A percentile compares a stretch with the other conserved stretches of the same genome.
These are phyloP conservation scores for Heimioporus retisporus DNA, from an alignment of 1,284 basidiomycete species.

Conservation along the genomic window DNA sequence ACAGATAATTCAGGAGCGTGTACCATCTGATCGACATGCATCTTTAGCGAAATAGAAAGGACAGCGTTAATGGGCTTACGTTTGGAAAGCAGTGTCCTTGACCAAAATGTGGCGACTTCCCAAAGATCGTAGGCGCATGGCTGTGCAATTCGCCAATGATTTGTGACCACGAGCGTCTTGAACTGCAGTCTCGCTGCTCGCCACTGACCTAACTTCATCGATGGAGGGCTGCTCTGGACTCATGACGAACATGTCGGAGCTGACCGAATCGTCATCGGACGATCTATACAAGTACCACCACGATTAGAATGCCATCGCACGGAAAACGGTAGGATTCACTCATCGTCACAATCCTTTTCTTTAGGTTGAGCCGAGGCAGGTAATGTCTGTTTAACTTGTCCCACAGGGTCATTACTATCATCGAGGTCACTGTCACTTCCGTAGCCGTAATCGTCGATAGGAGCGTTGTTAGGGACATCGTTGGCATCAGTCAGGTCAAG, in stretches of 20 bases:
- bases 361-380: neutral
- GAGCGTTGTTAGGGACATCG: conserved; percentile 18
- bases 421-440: conserved; percentile 43
- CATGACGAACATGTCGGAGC: conserved; percentile 37
- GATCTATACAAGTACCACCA: conserved; percentile 14
- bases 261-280: conserved; percentile 23
- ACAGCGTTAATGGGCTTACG: conserved; percentile 20
- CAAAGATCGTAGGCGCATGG: conserved; percentile 21
- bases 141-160: neutral
- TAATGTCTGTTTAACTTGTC: neutral
- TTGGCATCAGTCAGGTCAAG: conserved; percentile 24
- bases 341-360: conserved; percentile 13
- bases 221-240: conserved; percentile 21
- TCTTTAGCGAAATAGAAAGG: neutral
- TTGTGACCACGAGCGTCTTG: neutral
- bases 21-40: conserved; percentile 33
- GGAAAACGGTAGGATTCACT: conserved; percentile 7
- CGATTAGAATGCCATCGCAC: neutral
- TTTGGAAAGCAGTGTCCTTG: conserved; percentile 43
- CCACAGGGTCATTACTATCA: conserved; percentile 10
- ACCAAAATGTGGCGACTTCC: conserved; percentile 36
- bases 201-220: conserved; percentile 1
- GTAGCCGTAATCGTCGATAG: conserved; percentile 36
- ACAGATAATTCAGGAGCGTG: conserved; percentile 38
- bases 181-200: conserved; percentile 16